A percentile compares a stretch with the other conserved stretches of the same genome.
Conservation (phyloP, 2,329 filamentous ascomycete genomes). For the Sporothrix brunneoviolacea region DNA sequence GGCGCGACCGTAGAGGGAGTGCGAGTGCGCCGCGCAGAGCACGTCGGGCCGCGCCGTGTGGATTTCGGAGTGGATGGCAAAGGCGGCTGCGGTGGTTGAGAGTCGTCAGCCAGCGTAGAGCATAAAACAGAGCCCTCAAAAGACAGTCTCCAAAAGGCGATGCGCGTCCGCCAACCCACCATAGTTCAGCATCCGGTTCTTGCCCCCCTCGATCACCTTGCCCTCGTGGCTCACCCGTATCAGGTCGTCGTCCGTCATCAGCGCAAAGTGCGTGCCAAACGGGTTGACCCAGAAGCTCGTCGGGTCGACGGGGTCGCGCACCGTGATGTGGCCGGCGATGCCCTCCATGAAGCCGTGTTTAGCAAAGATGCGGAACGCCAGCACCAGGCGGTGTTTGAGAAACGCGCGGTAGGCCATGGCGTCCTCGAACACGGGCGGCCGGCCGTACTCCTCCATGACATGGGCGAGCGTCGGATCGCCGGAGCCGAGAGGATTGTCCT, state of each 20-base stretch:
- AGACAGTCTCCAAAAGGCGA: no score
- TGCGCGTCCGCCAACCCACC: no score
- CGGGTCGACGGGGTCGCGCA: slow-evolving; percentile 52
- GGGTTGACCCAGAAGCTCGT: slow-evolving; percentile 61
- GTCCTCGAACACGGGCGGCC: slow-evolving; percentile 18
- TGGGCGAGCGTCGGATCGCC: slow-evolving; percentile 18
- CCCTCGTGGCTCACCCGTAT: slow-evolving; percentile 56
- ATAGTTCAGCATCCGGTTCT: slow-evolving; percentile 25
- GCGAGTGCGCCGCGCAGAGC: slow-evolving; percentile 47
- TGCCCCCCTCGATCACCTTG: slow-evolving; percentile 55
- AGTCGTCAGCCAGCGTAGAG: no score
- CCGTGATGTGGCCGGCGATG: slow-evolving; percentile 57
- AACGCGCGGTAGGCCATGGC: slow-evolving; percentile 39
- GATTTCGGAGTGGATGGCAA: slow-evolving; percentile 35
- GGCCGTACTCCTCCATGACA: slow-evolving; percentile 13
- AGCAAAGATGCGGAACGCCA: slow-evolving; percentile 52
- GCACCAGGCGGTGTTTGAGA: slow-evolving; percentile 45
- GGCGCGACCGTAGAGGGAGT: slow-evolving; percentile 47
- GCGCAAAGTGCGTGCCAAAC: slow-evolving; percentile 52
- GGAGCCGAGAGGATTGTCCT: slow-evolving; percentile 4
- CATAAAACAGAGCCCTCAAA: no score
- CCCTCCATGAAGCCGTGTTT: slow-evolving; percentile 52
- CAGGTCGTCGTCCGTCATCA: slow-evolving; percentile 56
- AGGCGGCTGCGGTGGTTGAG: no score
- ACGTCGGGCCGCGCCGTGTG: slow-evolving; percentile 49